Conservation (phyloP, 1,139 yeast genomes). For the Groenewaldozyma sp. region DNA sequence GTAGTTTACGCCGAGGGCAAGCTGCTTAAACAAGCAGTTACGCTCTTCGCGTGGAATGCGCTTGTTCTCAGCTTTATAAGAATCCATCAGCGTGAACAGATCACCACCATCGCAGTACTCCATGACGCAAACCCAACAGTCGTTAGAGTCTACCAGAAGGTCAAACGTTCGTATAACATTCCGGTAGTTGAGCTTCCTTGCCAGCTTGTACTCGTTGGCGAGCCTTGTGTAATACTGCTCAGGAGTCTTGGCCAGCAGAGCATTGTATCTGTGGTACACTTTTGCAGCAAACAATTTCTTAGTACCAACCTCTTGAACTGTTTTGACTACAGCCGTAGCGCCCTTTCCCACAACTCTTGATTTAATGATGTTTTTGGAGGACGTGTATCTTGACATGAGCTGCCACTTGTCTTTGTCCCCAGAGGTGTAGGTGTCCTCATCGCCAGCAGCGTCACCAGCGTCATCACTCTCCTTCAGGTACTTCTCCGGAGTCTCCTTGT, state of each 20-base stretch:
- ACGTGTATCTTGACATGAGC: constrained; percentile 1
- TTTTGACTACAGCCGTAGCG: constrained; percentile 23
- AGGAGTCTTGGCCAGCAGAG: constrained; percentile 29
- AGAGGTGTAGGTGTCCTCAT: background rate
- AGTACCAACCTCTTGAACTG: constrained; percentile 17
- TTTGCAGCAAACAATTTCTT: constrained; percentile 54
- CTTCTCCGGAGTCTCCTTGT: background rate
- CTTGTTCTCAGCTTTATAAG: constrained; percentile 27
- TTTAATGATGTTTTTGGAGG: constrained; percentile 10
- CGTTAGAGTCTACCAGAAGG: constrained; percentile 29
- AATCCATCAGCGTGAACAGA: constrained; percentile 45
- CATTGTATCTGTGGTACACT: constrained; percentile 43
- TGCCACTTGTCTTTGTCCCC: constrained; percentile 2
- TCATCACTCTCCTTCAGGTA: background rate
- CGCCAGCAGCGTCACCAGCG: background rate
- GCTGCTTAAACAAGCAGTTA: constrained; percentile 57
- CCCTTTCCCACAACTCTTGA: constrained; percentile 21
- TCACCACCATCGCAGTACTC: constrained; percentile 72
- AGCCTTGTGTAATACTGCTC: constrained; percentile 58
- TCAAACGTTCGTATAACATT: constrained; percentile 64
- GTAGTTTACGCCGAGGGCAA: constrained; percentile 63
- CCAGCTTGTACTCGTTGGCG: constrained; percentile 69
- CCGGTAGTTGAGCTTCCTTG: constrained; percentile 59
- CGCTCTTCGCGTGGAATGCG: constrained; percentile 35
- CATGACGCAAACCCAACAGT: constrained; percentile 60